phyloP scores from a whole-genome alignment of 2,329 filamentous ascomycete species.

The Amauroascus verrucosus region DNA sequence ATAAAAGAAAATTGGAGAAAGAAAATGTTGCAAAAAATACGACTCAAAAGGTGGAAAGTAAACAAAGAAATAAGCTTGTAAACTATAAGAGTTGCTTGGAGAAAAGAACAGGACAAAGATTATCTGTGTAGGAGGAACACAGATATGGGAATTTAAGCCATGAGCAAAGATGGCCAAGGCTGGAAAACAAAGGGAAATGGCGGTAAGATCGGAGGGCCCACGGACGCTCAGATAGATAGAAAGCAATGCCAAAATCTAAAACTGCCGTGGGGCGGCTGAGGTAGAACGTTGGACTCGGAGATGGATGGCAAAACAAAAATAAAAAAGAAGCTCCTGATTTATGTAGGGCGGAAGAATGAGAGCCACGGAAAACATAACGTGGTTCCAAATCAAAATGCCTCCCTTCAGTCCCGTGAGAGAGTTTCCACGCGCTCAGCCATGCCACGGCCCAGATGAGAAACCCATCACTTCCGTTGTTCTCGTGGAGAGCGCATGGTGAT shows the following conservation, averaged over 20 bases:
- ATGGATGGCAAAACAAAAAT: background rate
- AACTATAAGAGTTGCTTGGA: background rate
- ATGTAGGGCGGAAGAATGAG: background rate
- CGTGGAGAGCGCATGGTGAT: background rate
- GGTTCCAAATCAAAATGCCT: constrained; percentile 5
- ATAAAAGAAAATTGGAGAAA: constrained; percentile 20
- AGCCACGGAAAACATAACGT: constrained; percentile 11
- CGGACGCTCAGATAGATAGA: background rate
- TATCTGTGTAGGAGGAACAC: constrained; percentile 13
- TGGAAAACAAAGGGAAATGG: constrained; percentile 7
- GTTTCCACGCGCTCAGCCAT: background rate
- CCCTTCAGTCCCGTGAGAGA: background rate
- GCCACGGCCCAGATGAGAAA: background rate
- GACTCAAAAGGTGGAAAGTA: constrained; percentile 10
- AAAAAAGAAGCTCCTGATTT: background rate
- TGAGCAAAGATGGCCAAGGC: constrained; percentile 17
- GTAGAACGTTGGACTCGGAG: background rate
- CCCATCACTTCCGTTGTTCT: constrained; percentile 5
- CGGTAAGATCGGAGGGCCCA: background rate
- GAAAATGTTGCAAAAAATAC: constrained; percentile 14
- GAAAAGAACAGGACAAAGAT: background rate
- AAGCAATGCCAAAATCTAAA: background rate
- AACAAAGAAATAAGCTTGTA: constrained; percentile 8
- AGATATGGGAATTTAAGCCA: constrained; percentile 12
- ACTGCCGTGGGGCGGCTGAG: background rate